These are phyloP conservation scores for Fusarium oxysporum DNA, from an alignment of 2,329 filamentous ascomycete genomes.

Conservation along the genomic window DNA sequence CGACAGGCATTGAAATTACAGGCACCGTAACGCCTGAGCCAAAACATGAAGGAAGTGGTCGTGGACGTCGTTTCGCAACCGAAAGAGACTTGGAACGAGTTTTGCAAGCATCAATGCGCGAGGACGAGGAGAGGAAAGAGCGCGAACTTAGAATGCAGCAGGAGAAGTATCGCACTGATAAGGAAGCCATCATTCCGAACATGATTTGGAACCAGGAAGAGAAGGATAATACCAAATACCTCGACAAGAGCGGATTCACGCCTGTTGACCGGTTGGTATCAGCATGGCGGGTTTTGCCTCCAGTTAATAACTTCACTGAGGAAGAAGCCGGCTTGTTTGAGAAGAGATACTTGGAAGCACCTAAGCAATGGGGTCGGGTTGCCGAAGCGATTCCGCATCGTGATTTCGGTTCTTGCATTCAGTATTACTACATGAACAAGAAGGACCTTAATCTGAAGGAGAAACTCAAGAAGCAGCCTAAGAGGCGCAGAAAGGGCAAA, in stretches of 20 bases:
- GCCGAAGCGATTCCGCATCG: constrained; percentile 74
- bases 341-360: constrained; percentile 77
- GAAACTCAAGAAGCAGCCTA: constrained; percentile 74
- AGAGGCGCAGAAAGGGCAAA: constrained; percentile 67
- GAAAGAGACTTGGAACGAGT: constrained; percentile 80
- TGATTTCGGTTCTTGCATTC: constrained; percentile 83
- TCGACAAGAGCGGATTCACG: constrained; percentile 74
- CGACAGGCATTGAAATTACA: constrained; percentile 49
- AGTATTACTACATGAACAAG: constrained; percentile 87
- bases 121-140: constrained; percentile 77
- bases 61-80: constrained; percentile 70
- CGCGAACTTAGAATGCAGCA: constrained; percentile 73
- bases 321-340: constrained; percentile 79
- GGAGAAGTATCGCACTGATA: constrained; percentile 78
- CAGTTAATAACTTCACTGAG: constrained; percentile 78
- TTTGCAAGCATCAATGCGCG: constrained; percentile 76
- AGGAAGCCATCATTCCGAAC: constrained; percentile 79
- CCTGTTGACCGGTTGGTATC: constrained; percentile 75
- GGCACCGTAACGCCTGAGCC: constrained; percentile 62
- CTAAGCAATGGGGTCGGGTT: constrained; percentile 86
- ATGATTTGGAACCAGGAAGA: constrained; percentile 75
- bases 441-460: constrained; percentile 81
- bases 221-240: constrained; percentile 67
- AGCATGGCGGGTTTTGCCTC: constrained; percentile 78
- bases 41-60: constrained; percentile 66